Evolutionary conservation across 2,329 filamentous ascomycete species (phyloP).

Genomic region (Xylaria sp.): DNA sequence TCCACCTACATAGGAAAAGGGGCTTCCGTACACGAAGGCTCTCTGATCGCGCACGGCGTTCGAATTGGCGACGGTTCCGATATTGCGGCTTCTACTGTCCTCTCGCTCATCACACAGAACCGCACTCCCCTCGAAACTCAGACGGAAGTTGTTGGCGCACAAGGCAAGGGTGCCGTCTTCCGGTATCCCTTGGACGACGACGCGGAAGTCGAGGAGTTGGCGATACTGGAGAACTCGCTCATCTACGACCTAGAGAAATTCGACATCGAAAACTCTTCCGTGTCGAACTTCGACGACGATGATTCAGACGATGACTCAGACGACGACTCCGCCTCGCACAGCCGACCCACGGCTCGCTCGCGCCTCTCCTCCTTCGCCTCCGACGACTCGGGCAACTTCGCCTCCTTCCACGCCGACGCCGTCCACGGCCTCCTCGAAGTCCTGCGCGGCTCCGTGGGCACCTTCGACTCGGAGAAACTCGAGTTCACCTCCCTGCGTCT

Average conservation of each 20-base stretch:
- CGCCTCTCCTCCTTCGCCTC: constrained; percentile 69
- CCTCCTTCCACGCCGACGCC: constrained; percentile 78
- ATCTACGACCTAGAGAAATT: constrained; percentile 49
- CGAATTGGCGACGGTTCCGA: constrained; percentile 58
- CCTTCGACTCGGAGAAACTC: constrained; percentile 77
- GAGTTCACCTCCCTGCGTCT: constrained; percentile 94
- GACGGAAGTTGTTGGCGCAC: constrained; percentile 42
- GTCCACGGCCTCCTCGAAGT: constrained; percentile 82
- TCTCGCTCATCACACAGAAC: constrained; percentile 37
- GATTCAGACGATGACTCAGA: constrained; percentile 60
- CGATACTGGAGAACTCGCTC: constrained; percentile 49
- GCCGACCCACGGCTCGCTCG: constrained; percentile 59
- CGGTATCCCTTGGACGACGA: constrained; percentile 45
- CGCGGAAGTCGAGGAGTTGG: constrained; percentile 45
- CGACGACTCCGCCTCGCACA: constrained; percentile 48
- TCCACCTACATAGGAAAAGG: constrained; percentile 65
- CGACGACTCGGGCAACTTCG: constrained; percentile 56
- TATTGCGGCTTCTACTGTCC: constrained; percentile 34
- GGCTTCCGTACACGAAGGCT: constrained; percentile 64
- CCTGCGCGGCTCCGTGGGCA: constrained; percentile 65
- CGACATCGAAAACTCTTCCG: constrained; percentile 49
- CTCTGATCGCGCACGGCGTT: constrained; percentile 75
- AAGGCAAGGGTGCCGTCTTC: constrained; percentile 48
- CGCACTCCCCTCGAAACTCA: constrained; percentile 39
- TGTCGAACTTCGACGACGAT: constrained; percentile 57